Evolutionary conservation across 2,329 filamentous ascomycete species (phyloP).

Genomic region (Xylariales sp.): DNA sequence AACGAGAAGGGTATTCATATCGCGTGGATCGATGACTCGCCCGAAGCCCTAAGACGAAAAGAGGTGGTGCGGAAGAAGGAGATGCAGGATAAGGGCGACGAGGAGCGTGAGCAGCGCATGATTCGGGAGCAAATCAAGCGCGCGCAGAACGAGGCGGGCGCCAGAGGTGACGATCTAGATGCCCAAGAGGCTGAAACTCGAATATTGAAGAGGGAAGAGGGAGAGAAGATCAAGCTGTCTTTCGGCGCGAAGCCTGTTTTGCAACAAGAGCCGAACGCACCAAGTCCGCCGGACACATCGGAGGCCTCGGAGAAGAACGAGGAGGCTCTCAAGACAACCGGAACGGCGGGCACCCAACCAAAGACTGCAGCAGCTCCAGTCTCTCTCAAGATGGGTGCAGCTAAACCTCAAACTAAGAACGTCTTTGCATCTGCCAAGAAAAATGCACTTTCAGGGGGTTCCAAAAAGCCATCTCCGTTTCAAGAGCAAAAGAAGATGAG

Average conservation of each 20-base stretch:
- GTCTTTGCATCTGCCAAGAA: constrained; percentile 66
- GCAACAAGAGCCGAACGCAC: constrained; percentile 15
- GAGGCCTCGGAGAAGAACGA: constrained; percentile 12
- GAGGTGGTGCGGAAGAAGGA: constrained; percentile 82
- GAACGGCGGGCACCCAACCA: constrained; percentile 12
- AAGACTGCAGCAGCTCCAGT: constrained; percentile 37
- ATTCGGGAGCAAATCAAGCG: constrained; percentile 79
- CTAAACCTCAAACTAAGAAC: constrained; percentile 68
- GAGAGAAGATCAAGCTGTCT: constrained; percentile 71
- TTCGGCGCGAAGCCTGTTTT: constrained; percentile 47
- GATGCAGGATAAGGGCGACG: constrained; percentile 82
- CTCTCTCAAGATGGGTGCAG: constrained; percentile 58
- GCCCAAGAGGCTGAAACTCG: constrained; percentile 38
- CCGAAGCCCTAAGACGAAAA: constrained; percentile 73
- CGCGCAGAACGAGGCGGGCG: constrained; percentile 54
- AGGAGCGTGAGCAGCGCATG: constrained; percentile 79
- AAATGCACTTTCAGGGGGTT: constrained; percentile 57
- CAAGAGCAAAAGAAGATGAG: constrained; percentile 78
- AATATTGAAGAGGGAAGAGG: constrained; percentile 57
- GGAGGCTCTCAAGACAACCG: constrained; percentile 14
- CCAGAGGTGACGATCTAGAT: constrained; percentile 34
- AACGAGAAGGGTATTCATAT: constrained; percentile 81
- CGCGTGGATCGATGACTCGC: constrained; percentile 86
- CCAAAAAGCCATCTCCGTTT: constrained; percentile 56
- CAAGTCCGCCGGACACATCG: constrained; percentile 16